A percentile compares a stretch with the other conserved stretches of the same genome.
phyloP scores from a whole-genome alignment of 192 early-diverging fungal species.

The Tieghemiomyces parasiticus region DNA sequence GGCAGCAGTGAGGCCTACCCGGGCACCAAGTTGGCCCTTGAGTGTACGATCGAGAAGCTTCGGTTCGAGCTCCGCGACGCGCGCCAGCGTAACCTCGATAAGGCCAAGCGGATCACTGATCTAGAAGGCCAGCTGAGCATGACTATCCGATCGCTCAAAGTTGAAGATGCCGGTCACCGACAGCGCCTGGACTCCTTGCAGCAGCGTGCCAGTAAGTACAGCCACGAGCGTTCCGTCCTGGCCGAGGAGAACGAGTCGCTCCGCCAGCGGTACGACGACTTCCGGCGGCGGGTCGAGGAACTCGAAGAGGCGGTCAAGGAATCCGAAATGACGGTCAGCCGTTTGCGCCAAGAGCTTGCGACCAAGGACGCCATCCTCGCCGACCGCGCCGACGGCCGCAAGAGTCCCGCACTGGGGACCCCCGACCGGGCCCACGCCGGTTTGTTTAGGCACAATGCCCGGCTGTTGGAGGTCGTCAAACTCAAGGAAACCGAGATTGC shows the following conservation, averaged over 20 bases:
- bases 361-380: background rate
- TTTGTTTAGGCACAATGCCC: background rate
- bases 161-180: background rate
- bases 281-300: background rate
- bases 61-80: background rate
- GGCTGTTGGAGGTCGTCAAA: background rate
- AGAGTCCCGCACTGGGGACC: background rate
- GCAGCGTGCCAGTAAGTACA: background rate
- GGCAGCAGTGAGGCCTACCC: background rate
- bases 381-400: background rate
- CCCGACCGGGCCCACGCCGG: background rate
- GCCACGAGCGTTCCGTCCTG: background rate
- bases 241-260: background rate
- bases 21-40: background rate
- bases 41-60: background rate
- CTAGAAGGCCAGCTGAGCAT: background rate
- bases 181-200: background rate
- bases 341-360: background rate
- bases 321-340: background rate
- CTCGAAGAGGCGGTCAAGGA: background rate
- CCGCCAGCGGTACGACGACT: constrained; percentile 1
- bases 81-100: background rate
- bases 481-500: background rate
- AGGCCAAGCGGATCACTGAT: background rate
- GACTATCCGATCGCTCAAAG: background rate